Evolutionary conservation across 2,329 filamentous ascomycete species (phyloP).

Genomic region (Epichloe coenophiala): DNA sequence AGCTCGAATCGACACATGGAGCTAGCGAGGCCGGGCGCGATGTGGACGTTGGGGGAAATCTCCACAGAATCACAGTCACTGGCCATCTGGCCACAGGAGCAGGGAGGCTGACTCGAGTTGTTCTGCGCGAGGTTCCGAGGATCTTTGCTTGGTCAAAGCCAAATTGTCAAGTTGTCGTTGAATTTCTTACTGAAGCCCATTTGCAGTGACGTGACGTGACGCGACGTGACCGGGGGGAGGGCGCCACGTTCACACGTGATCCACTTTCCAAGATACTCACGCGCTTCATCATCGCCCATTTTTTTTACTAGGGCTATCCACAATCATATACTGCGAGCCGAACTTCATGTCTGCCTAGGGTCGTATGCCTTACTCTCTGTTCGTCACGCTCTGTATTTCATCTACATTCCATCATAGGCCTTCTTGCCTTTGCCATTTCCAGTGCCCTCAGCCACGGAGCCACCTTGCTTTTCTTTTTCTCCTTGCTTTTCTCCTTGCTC

Average conservation of each 20-base stretch:
- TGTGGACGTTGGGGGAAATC: neutral
- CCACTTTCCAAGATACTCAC: neutral
- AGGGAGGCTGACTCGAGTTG: neutral
- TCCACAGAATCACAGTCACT: neutral
- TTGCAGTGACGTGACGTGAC: neutral
- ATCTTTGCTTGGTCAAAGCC: neutral
- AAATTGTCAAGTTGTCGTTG: neutral
- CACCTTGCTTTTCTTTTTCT: too few relatives aligned
- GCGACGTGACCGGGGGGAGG: neutral
- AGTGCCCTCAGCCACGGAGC: conserved; percentile 12
- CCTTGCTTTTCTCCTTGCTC: conserved; percentile 15
- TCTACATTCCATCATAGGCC: conserved; percentile 9
- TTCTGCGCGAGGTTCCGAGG: neutral
- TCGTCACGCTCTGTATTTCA: neutral
- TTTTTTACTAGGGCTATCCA: too few relatives aligned
- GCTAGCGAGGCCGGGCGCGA: neutral
- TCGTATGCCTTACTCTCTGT: too few relatives aligned
- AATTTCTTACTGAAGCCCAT: neutral
- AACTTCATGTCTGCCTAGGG: too few relatives aligned
- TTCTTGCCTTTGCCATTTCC: conserved; percentile 11
- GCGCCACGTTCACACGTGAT: conserved; percentile 1
- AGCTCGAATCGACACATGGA: conserved; percentile 42
- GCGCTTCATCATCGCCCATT: too few relatives aligned
- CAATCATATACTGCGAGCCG: too few relatives aligned
- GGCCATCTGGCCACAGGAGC: neutral